Conservation (phyloP, 495 filamentous ascomycete genomes). For the Cercophora sp. region DNA sequence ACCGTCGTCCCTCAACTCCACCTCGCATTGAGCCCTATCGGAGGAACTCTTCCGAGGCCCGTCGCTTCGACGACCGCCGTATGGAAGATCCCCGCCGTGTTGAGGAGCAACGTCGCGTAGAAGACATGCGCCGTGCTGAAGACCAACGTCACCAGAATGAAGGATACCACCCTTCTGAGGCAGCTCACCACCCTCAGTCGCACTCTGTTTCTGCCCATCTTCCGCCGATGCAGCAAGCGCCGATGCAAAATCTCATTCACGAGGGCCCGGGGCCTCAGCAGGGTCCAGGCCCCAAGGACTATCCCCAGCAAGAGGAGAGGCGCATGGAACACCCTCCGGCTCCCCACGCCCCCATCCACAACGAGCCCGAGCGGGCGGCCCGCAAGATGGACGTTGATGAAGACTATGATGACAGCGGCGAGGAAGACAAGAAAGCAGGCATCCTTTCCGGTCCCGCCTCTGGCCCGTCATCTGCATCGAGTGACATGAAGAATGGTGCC, state of each 20-base stretch:
- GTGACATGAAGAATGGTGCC: constrained; percentile 46
- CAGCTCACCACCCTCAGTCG: constrained; percentile 76
- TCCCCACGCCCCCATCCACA: constrained; percentile 42
- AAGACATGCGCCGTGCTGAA: constrained; percentile 43
- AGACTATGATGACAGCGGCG: constrained; percentile 87
- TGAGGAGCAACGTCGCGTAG: constrained; percentile 50
- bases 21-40: constrained; percentile 61
- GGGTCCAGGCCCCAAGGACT: constrained; percentile 57
- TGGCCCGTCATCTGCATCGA: constrained; percentile 23
- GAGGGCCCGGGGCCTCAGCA: constrained; percentile 45
- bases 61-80: constrained; percentile 53
- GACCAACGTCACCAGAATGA: constrained; percentile 70
- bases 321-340: constrained; percentile 47
- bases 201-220: constrained; percentile 66
- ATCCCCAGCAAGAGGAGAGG: constrained; percentile 45
- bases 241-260: constrained; percentile 55
- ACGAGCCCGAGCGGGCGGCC: constrained; percentile 74
- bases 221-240: constrained; percentile 61
- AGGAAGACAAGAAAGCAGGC: constrained; percentile 68
- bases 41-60: constrained; percentile 74
- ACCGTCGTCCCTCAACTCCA: constrained; percentile 68
- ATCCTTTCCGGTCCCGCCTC: constrained; percentile 30
- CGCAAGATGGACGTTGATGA: constrained; percentile 97
- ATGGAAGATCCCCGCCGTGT: constrained; percentile 37
- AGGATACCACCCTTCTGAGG: constrained; percentile 83